Base-by-base conservation (phyloP, 1,284 basidiomycete genomes). In the Pseudozyma tsukubaensis region DNA sequence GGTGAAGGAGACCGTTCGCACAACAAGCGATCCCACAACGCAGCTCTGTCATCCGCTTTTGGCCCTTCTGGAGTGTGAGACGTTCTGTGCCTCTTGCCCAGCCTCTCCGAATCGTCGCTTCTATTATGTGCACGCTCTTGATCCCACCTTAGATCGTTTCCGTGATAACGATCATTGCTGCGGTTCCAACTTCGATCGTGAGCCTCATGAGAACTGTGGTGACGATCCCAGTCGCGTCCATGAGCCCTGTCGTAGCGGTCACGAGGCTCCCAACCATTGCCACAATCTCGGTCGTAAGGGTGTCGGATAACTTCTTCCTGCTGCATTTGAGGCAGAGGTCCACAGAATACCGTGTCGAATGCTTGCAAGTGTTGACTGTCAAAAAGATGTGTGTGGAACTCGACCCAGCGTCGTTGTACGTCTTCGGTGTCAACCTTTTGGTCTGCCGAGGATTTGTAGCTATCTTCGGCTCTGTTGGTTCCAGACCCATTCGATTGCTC, bases 311-410 rank as follows among this genome's bases (percentile, higher is more conserved):
- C 1, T 4, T 4, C 29, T n/a, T 37, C 39, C 34, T 32, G 10
- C 50, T 43, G 48, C 49, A 63, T 44, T 36, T 42, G 39, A n/a
- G 57, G 68, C 16, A 71, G 50, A 12, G 62, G 62, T 32, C 45
- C 37, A n/a, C 68, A 62, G 18, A 19, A 49, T 4, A 50, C 29
- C 10, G 53, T 59, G 53, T 71, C 68, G 37, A 65, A 71, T 45
- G 36, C 47, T 21, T 65, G 58, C 29, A 71, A 53, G 9, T 42
- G 57, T 18, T 44, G 36, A 54, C 68, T 71, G 50, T 71, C 68
- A 37, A 71, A 71, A 0, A 71, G 50, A 24, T 61, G 52, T 6
- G 58, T 61, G 10, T 51, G 35, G 24, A 50, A 71, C 18, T 71
- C 62, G 36, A 65, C 68, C 68, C 68, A 71, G 13, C 68, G 43